A percentile compares a stretch with the other conserved stretches of the same genome.
Conservation (phyloP, 768 basidiomycete genomes). For the Mycena latifolia region DNA sequence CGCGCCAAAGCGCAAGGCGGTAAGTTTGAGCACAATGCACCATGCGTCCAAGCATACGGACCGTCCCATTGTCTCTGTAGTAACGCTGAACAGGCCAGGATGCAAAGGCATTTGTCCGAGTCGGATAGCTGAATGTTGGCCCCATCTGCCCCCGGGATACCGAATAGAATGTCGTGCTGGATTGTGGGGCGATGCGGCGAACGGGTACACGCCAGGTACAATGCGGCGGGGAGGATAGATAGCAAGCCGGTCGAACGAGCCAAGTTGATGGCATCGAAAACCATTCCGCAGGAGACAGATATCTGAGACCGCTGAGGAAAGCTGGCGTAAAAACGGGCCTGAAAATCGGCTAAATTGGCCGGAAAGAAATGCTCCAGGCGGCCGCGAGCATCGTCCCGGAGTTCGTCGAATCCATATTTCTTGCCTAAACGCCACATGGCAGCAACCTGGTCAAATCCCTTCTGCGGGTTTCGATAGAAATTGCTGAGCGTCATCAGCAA, state of each 20-base stretch:
- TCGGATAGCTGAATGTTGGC: no score
- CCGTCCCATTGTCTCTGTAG: no score
- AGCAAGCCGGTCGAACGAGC: background rate
- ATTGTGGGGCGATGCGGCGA: no score
- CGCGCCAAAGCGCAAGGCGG: no score
- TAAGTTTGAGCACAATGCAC: no score
- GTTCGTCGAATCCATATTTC: slow-evolving; percentile 17
- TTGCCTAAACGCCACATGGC: slow-evolving; percentile 19
- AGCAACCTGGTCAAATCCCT: background rate
- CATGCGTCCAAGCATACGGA: no score
- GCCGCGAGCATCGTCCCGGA: background rate
- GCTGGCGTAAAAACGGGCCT: background rate
- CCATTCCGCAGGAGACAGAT: background rate
- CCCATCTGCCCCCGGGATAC: no score
- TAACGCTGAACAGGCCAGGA: no score
- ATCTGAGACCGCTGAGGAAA: background rate
- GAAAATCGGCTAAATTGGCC: background rate
- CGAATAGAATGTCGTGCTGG: no score
- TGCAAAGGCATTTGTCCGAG: no score
- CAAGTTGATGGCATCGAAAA: slow-evolving; percentile 9
- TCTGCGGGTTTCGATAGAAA: background rate
- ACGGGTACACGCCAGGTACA: no score
- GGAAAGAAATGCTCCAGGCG: background rate
- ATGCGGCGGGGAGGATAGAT: slow-evolving; percentile 19
- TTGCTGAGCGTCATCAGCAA: no score